Evolutionary conservation across 345 rosid species (phyloP).

Genomic region (Boechera stricta): DNA sequence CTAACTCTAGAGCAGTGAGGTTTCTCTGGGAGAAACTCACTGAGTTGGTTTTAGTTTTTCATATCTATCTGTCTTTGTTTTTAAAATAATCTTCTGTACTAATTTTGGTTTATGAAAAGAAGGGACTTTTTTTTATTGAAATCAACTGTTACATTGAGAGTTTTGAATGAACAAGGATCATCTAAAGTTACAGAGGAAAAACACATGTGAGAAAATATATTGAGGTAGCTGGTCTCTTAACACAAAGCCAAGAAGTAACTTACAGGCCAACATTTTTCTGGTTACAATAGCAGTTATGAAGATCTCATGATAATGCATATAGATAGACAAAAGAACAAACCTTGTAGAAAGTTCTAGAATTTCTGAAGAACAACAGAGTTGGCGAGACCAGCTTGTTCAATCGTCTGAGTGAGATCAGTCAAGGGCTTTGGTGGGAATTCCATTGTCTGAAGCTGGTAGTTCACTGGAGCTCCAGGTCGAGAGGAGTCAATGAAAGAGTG

Average conservation of each 20-base stretch:
- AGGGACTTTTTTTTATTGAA: no score
- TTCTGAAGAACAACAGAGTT: slow-evolving; percentile 94
- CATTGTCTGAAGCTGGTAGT: slow-evolving; percentile 90
- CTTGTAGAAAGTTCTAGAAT: slow-evolving; percentile 49
- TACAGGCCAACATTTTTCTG: slow-evolving; percentile 30
- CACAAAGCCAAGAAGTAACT: slow-evolving; percentile 26
- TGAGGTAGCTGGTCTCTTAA: no score
- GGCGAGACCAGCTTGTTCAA: slow-evolving; percentile 85
- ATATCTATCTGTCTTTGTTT: no score
- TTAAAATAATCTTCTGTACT: no score
- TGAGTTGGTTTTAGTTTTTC: no score
- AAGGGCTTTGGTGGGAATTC: slow-evolving; percentile 96
- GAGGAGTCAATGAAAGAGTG: slow-evolving; percentile 73
- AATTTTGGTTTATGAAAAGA: no score
- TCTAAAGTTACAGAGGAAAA: no score
- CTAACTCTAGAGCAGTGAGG: no score
- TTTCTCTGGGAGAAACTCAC: no score
- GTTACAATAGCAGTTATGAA: slow-evolving; percentile 31
- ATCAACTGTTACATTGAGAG: no score
- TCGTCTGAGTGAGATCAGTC: slow-evolving; percentile 63
- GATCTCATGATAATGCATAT: slow-evolving; percentile 3
- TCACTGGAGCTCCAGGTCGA: slow-evolving; percentile 63
- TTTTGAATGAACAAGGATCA: no score
- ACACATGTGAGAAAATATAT: no score
- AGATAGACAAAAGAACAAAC: background rate